Conservation (phyloP, 345 rosid genomes). For the Acer negundo region DNA sequence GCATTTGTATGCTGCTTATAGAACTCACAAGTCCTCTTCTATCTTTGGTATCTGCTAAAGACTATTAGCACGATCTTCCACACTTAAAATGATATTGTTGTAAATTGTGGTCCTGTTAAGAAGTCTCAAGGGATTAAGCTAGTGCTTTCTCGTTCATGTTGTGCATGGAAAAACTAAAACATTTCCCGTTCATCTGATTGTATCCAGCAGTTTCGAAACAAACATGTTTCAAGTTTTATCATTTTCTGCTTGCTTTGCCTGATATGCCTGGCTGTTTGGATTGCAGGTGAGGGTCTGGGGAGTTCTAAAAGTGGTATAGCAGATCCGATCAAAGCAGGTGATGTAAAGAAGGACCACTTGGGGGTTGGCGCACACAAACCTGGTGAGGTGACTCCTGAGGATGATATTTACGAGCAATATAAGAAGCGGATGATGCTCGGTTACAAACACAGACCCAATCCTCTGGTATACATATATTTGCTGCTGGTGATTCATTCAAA, state of each 20-base stretch:
- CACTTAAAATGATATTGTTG: not conserved
- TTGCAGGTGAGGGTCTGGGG: constrained; percentile 97
- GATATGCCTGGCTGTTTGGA: not conserved
- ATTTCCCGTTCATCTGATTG: not conserved
- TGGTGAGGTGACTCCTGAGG: constrained; percentile 87
- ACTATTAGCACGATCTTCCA: not conserved
- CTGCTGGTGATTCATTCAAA: not conserved
- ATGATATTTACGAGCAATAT: constrained; percentile 97
- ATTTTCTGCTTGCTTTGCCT: not conserved
- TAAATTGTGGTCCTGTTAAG: not conserved
- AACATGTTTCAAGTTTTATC: not conserved
- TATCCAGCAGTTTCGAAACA: not conserved
- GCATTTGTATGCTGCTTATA: not conserved
- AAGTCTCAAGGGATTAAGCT: not conserved
- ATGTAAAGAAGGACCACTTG: constrained; percentile 81
- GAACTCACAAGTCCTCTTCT: not conserved
- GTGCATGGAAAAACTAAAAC: not conserved
- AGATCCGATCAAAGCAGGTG: constrained; percentile 90
- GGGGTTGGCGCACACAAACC: constrained; percentile 96
- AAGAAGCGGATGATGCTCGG: constrained; percentile 99
- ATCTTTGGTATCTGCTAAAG: not conserved
- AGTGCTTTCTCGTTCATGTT: not conserved
- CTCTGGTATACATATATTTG: constrained; percentile 64
- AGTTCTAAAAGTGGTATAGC: constrained; percentile 89
- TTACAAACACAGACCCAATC: constrained; percentile 91